These are phyloP conservation scores for Salix udensis DNA, from an alignment of 345 rosid species.

Conservation along the genomic window DNA sequence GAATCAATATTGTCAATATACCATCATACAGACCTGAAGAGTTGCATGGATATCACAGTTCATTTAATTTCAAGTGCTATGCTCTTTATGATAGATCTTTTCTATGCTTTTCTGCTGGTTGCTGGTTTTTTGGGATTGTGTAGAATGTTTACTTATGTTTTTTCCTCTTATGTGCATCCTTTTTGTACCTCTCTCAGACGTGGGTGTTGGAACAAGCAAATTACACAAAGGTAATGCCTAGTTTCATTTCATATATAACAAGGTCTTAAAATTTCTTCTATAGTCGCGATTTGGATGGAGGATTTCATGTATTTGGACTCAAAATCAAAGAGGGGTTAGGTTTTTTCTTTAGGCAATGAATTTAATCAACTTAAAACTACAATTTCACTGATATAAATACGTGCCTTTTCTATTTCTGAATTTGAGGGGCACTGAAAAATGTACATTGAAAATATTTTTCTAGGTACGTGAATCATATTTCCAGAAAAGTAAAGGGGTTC, in stretches of 20 bases:
- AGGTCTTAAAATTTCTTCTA: not conserved
- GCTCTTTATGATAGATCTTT: not conserved
- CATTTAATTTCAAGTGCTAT: not conserved
- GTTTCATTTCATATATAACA: slow-evolving; percentile 1
- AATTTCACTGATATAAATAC: not conserved
- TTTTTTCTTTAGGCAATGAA: not conserved
- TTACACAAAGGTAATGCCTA: slow-evolving; percentile 66
- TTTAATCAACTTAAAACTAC: not conserved
- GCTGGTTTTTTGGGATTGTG: not conserved
- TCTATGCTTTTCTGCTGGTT: not conserved
- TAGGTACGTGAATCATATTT: not conserved
- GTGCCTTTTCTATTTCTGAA: too few relatives aligned
- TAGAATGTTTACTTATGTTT: not conserved
- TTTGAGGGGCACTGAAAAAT: not conserved
- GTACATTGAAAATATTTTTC: not conserved
- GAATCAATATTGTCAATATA: not conserved
- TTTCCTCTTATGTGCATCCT: not conserved
- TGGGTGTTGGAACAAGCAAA: slow-evolving; percentile 72
- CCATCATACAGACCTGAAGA: not conserved
- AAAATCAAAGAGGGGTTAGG: not conserved
- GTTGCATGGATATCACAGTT: not conserved
- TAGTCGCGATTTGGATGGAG: not conserved
- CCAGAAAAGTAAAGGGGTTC: not conserved
- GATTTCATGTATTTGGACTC: not conserved
- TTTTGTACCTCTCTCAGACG: slow-evolving; percentile 38